These are phyloP conservation scores for Xerocomellus chrysenteron DNA, from an alignment of 768 basidiomycete genomes.

Conservation along the genomic window DNA sequence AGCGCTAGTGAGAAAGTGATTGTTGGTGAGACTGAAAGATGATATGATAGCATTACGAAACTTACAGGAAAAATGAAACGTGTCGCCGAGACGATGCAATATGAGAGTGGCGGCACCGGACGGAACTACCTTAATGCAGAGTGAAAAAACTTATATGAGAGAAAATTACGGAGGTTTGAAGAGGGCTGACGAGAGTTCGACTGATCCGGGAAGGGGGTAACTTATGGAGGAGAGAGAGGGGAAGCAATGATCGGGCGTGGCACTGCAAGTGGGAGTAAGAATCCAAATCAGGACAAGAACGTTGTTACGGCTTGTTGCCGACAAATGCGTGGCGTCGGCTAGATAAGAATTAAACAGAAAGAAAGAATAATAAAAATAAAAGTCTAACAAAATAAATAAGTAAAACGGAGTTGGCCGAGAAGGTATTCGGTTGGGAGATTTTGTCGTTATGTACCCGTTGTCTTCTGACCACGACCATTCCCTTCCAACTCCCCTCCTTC, in stretches of 20 bases:
- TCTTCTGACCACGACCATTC: conserved; percentile 31
- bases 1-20: conserved; percentile 15
- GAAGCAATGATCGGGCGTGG: conserved; percentile 18
- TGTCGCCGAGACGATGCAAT: not conserved
- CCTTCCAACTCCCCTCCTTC: conserved; percentile 23
- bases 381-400: conserved; percentile 3
- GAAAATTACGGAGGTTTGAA: not conserved
- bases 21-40: not conserved
- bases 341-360: conserved; percentile 22
- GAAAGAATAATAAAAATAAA: conserved; percentile 6
- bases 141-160: not conserved
- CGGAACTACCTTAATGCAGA: conserved; percentile 13
- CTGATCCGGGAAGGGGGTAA: conserved; percentile 1
- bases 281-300: conserved; percentile 4
- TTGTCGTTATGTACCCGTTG: conserved; percentile 30
- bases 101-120: conserved; percentile 9
- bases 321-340: conserved; percentile 25
- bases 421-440: conserved; percentile 17
- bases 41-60: conserved; percentile 3
- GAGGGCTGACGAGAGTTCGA: not conserved
- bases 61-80: not conserved
- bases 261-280: conserved; percentile 10
- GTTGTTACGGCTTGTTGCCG: conserved; percentile 10
- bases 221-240: not conserved
- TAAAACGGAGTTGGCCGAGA: conserved; percentile 29